A percentile compares a stretch with the other conserved stretches of the same genome.
phyloP scores from a whole-genome alignment of 2,329 filamentous ascomycete species.

The Penicillium sp. region DNA sequence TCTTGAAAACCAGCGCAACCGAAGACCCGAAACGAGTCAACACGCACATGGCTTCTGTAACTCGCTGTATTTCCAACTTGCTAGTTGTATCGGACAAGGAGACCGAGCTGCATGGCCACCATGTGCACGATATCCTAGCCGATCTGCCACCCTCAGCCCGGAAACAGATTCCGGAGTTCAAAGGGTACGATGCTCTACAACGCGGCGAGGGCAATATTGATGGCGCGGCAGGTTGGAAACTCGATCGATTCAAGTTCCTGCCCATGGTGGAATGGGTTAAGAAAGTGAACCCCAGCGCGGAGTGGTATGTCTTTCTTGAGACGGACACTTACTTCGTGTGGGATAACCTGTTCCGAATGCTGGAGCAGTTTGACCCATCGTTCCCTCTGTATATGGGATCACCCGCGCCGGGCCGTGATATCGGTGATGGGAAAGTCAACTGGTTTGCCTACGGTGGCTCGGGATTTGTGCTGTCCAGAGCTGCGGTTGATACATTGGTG shows the following conservation, averaged over 20 bases:
- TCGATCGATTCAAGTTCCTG: slow-evolving; percentile 59
- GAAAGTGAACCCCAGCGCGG: slow-evolving; percentile 45
- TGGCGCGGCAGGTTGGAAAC: slow-evolving; percentile 48
- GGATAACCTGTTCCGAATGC: slow-evolving; percentile 48
- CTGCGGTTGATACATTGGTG: slow-evolving; percentile 45
- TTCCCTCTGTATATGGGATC: slow-evolving; percentile 51
- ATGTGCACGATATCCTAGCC: slow-evolving; percentile 47
- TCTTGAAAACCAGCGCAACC: slow-evolving; percentile 51
- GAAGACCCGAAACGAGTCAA: slow-evolving; percentile 43
- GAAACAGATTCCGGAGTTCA: slow-evolving; percentile 36
- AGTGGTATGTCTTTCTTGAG: slow-evolving; percentile 58
- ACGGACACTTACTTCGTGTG: slow-evolving; percentile 53
- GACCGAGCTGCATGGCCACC: slow-evolving; percentile 44
- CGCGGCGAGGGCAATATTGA: slow-evolving; percentile 33
- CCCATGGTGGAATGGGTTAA: slow-evolving; percentile 55
- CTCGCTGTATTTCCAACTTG: slow-evolving; percentile 14
- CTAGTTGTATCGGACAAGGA: slow-evolving; percentile 39
- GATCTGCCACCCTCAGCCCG: slow-evolving; percentile 45
- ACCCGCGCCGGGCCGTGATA: slow-evolving; percentile 40
- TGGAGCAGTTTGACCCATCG: slow-evolving; percentile 49
- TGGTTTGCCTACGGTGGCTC: slow-evolving; percentile 53
- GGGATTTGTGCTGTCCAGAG: slow-evolving; percentile 48
- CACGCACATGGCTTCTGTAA: slow-evolving; percentile 47
- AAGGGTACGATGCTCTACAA: slow-evolving; percentile 43
- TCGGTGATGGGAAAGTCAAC: slow-evolving; percentile 11